Conservation (phyloP, 345 rosid species). For the Linum usitatissimum region DNA sequence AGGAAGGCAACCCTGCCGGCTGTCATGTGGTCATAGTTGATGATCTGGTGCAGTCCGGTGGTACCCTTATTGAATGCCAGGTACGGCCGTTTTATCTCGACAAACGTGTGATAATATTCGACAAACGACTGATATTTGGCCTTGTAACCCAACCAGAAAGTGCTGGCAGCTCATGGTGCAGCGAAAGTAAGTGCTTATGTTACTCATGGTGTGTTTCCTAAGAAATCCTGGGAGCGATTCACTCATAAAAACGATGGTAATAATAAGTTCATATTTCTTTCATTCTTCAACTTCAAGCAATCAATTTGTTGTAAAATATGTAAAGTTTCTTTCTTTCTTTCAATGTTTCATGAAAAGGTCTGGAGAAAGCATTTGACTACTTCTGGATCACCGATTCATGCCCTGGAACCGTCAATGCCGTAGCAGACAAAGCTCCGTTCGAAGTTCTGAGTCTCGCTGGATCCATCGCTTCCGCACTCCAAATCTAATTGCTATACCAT, state of each 20-base stretch:
- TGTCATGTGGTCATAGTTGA: conserved; percentile 90
- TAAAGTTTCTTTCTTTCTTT: background rate
- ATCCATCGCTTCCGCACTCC: conserved; percentile 78
- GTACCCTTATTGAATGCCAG: conserved; percentile 95
- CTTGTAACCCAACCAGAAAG: conserved; percentile 34
- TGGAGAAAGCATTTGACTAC: conserved; percentile 44
- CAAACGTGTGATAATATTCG: too few relatives aligned
- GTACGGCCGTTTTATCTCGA: conserved; percentile 18
- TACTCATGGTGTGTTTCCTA: conserved; percentile 92
- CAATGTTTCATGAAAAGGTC: conserved; percentile 18
- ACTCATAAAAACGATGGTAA: conserved; percentile 30
- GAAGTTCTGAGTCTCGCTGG: conserved; percentile 88
- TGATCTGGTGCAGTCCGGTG: conserved; percentile 96
- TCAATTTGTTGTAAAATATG: too few relatives aligned
- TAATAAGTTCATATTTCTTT: too few relatives aligned
- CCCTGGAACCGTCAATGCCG: conserved; percentile 65
- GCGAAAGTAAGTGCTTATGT: conserved; percentile 83
- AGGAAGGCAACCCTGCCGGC: conserved; percentile 81
- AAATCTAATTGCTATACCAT: conserved; percentile 21
- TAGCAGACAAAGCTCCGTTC: conserved; percentile 56
- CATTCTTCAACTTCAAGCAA: background rate
- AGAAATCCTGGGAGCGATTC: conserved; percentile 83
- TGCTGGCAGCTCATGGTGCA: conserved; percentile 83
- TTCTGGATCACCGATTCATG: conserved; percentile 99
- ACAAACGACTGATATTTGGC: too few relatives aligned